Percentiles rank a stretch among this genome's conserved stretches.
Evolutionary conservation across 768 basidiomycete species (phyloP).

Genomic region (Royoungia palumana): DNA sequence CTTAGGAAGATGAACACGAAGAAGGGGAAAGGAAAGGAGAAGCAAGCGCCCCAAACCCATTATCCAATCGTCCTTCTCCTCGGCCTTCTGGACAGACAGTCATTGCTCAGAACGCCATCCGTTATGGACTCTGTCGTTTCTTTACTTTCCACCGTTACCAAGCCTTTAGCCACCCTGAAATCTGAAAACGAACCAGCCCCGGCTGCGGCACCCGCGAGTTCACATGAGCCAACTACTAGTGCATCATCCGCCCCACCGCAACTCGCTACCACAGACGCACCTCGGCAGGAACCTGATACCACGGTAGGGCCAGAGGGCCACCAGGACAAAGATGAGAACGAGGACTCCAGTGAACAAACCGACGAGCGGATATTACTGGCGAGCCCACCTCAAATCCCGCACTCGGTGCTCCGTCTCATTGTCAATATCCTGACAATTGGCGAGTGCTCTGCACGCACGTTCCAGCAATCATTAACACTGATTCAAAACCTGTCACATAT

Average conservation of each 20-base stretch:
- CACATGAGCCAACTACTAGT: slow-evolving; percentile 13
- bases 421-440: slow-evolving; percentile 97
- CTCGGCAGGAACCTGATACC: slow-evolving; percentile 16
- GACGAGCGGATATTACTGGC: slow-evolving; percentile 54
- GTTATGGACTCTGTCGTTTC: slow-evolving; percentile 93
- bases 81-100: slow-evolving; percentile 81
- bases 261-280: slow-evolving; percentile 8
- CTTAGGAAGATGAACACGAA: slow-evolving; percentile 65
- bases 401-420: slow-evolving; percentile 80
- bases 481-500: slow-evolving; percentile 92
- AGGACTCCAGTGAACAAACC: slow-evolving; percentile 12
- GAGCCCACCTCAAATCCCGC: slow-evolving; percentile 81
- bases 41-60: slow-evolving; percentile 72
- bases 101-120: slow-evolving; percentile 79
- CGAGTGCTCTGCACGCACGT: slow-evolving; percentile 95
- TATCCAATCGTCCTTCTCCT: slow-evolving; percentile 91
- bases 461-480: slow-evolving; percentile 86
- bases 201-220: slow-evolving; percentile 16
- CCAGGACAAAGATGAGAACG: slow-evolving; percentile 23
- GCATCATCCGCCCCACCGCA: slow-evolving; percentile 2
- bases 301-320: slow-evolving; percentile 15
- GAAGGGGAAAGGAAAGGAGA: slow-evolving; percentile 97
- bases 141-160: slow-evolving; percentile 84
- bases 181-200: slow-evolving; percentile 38
- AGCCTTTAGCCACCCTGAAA: slow-evolving; percentile 69